Evolutionary conservation across 306 rosid species (phyloP).

Genomic region (Vigna reflexopilosa): DNA sequence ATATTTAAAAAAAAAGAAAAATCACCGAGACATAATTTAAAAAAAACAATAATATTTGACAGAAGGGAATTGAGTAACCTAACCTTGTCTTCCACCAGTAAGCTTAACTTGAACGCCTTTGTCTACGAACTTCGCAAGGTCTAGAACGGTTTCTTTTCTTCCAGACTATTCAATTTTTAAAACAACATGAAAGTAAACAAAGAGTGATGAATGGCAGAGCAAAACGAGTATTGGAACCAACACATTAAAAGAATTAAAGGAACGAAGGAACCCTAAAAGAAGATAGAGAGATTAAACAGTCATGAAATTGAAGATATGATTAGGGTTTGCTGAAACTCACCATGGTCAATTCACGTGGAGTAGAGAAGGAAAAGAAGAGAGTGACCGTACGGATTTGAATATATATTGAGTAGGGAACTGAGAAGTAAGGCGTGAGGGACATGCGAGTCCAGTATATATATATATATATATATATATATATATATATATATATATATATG

Average conservation of each 20-base stretch:
- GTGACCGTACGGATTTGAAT: too few species aligned
- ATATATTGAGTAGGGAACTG: too few species aligned
- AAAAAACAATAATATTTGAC: background rate
- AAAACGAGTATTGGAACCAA: background rate
- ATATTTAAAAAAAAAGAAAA: background rate
- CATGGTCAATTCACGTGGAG: background rate
- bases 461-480: too few species aligned
- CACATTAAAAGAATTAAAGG: too few species aligned
- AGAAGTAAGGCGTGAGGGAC: too few species aligned
- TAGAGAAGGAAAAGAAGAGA: too few species aligned
- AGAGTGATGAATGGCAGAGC: background rate
- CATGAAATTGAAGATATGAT: background rate
- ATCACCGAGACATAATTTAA: too few species aligned
- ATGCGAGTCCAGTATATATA: too few species aligned
- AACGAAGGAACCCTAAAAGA: background rate
- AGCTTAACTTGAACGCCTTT: constrained; percentile 94
- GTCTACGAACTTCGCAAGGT: constrained; percentile 92
- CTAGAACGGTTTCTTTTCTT: constrained; percentile 86
- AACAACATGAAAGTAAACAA: background rate
- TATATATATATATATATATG: too few species aligned
- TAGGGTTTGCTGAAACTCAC: constrained; percentile 10
- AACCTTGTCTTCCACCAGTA: constrained; percentile 93
- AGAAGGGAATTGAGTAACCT: constrained; percentile 9
- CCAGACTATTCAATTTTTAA: constrained; percentile 59
- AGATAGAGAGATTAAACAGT: background rate